These are phyloP conservation scores for Diutina siamensis DNA, from an alignment of 1,139 yeast species.

Conservation along the genomic window DNA sequence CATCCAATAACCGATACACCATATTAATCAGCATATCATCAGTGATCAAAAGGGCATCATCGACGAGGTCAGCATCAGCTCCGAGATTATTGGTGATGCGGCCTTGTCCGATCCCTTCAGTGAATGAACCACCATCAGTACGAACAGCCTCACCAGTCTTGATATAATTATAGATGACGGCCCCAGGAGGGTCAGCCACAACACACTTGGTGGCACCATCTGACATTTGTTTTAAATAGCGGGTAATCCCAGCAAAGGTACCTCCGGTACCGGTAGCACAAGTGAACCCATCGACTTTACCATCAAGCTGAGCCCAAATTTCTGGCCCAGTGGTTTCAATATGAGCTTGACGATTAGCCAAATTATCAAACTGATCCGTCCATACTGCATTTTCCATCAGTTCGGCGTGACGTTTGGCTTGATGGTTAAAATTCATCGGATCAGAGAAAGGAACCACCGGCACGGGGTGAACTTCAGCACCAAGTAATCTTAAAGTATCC, in stretches of 20 bases:
- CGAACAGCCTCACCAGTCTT: conserved; percentile 48
- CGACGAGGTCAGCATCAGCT: conserved; percentile 57
- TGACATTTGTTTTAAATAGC: conserved; percentile 42
- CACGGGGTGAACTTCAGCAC: conserved; percentile 85
- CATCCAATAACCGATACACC: conserved; percentile 73
- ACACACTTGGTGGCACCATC: not conserved
- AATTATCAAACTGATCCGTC: conserved; percentile 63
- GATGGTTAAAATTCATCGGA: conserved; percentile 76
- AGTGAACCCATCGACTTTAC: conserved; percentile 75
- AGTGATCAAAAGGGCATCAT: conserved; percentile 65
- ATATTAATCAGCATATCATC: conserved; percentile 70
- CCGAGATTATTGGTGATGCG: conserved; percentile 74
- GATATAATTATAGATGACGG: conserved; percentile 64
- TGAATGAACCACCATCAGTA: conserved; percentile 68
- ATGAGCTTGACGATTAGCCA: conserved; percentile 12
- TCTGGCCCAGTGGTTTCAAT: conserved; percentile 30
- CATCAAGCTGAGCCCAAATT: conserved; percentile 77
- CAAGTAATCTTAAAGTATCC: conserved; percentile 57
- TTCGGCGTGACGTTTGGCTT: conserved; percentile 78
- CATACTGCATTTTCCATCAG: conserved; percentile 65
- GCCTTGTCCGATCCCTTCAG: conserved; percentile 95
- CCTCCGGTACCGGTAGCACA: conserved; percentile 92
- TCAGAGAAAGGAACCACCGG: conserved; percentile 77
- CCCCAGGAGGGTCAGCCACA: conserved; percentile 4
- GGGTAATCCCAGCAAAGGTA: conserved; percentile 73